These are phyloP conservation scores for Didymella exigua DNA, from an alignment of 2,329 filamentous ascomycete genomes.

Conservation along the genomic window DNA sequence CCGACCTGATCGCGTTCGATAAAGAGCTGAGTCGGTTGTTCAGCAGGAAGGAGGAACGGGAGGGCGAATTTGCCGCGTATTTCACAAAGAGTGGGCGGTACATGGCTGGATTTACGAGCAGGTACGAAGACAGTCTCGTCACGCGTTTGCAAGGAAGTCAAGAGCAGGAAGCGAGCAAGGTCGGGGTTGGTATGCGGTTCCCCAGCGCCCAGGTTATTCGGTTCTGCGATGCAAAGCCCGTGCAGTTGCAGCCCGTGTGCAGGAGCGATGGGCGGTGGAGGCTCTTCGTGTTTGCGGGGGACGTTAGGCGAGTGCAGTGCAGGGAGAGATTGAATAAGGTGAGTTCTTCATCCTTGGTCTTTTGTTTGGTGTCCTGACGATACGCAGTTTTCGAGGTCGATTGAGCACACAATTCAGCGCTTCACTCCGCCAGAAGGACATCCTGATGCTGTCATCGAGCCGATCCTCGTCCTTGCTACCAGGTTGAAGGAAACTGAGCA, in stretches of 20 bases:
- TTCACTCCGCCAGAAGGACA: slow-evolving; percentile 54
- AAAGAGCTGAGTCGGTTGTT: slow-evolving; percentile 60
- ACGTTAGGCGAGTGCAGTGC: slow-evolving; percentile 42
- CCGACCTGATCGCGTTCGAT: slow-evolving; percentile 67
- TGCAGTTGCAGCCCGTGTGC: slow-evolving; percentile 59
- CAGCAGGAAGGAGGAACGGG: slow-evolving; percentile 53
- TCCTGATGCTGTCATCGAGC: slow-evolving; percentile 63
- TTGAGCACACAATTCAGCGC: slow-evolving; percentile 41
- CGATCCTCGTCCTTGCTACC: slow-evolving; percentile 60
- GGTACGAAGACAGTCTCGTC: slow-evolving; percentile 60
- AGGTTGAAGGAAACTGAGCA: slow-evolving; percentile 57
- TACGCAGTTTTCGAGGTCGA: slow-evolving; percentile 24
- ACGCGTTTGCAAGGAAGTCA: slow-evolving; percentile 46
- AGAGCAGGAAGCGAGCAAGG: slow-evolving; percentile 46
- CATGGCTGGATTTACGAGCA: slow-evolving; percentile 64
- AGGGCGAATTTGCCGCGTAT: slow-evolving; percentile 59
- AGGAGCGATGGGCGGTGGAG: slow-evolving; percentile 60
- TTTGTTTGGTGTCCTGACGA: neutral
- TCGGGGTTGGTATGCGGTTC: slow-evolving; percentile 56
- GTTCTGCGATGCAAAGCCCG: slow-evolving; percentile 63
- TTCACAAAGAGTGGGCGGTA: slow-evolving; percentile 64
- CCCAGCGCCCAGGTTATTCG: slow-evolving; percentile 64
- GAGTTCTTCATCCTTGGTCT: slow-evolving; percentile 1
- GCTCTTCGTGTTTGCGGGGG: slow-evolving; percentile 57
- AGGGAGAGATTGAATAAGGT: slow-evolving; percentile 49